Percentiles rank a stretch among this genome's conserved stretches.
phyloP scores from a whole-genome alignment of 108 stramenopile species.

The Hondaea fermentalgiana region DNA sequence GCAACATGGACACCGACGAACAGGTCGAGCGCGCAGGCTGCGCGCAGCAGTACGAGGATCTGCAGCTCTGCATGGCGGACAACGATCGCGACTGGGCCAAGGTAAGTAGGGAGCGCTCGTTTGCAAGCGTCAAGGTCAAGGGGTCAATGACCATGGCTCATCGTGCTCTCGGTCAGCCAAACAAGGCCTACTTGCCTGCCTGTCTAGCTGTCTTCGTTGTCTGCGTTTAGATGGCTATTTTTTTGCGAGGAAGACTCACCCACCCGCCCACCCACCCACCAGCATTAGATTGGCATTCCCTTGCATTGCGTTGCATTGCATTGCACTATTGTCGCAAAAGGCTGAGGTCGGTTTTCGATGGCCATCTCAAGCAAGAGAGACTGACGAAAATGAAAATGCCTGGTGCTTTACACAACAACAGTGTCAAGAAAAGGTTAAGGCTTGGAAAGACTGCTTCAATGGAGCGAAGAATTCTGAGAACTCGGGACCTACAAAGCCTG shows the following conservation, averaged over 20 bases:
- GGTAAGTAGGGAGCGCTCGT: background rate
- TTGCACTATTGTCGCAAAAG: too few species aligned
- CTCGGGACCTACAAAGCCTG: background rate
- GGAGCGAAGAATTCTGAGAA: background rate
- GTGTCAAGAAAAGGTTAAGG: background rate
- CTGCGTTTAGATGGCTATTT: too few species aligned
- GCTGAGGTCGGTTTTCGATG: too few species aligned
- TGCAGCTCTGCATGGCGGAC: constrained; percentile 13
- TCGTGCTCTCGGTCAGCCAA: too few species aligned
- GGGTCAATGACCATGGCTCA: too few species aligned
- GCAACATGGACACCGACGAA: background rate
- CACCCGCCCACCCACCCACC: too few species aligned
- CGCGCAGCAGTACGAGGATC: background rate
- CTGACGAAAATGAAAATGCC: background rate
- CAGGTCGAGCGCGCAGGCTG: background rate
- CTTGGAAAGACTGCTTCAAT: background rate
- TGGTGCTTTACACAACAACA: background rate
- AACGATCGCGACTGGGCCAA: background rate
- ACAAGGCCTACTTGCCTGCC: too few species aligned
- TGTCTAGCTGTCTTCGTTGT: too few species aligned
- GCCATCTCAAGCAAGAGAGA: background rate
- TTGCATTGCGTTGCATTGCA: too few species aligned
- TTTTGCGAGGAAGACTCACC: too few species aligned
- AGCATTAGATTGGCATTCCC: too few species aligned
- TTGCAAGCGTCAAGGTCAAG: too few species aligned